A percentile compares a stretch with the other conserved stretches of the same genome.
phyloP scores from a whole-genome alignment of 1,139 yeast species.

The Taiozyma sp. region DNA sequence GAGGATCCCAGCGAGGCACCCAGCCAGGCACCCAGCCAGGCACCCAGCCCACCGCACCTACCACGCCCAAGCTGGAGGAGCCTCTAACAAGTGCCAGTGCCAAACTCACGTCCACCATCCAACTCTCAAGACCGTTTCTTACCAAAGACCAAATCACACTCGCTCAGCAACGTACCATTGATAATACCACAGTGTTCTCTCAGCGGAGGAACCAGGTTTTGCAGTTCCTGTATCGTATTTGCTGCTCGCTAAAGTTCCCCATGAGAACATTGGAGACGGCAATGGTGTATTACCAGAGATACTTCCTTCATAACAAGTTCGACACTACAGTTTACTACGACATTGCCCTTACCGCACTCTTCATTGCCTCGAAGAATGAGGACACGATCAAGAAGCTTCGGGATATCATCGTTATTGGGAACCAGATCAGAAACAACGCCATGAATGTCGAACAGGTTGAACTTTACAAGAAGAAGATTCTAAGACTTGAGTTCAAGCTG shows the following conservation, averaged over 20 bases:
- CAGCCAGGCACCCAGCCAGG: not conserved
- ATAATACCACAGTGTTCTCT: slow-evolving; percentile 42
- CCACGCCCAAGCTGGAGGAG: not conserved
- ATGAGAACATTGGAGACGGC: slow-evolving; percentile 61
- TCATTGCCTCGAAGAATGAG: slow-evolving; percentile 79
- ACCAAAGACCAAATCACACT: slow-evolving; percentile 51
- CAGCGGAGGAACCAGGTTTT: slow-evolving; percentile 51
- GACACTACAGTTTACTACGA: slow-evolving; percentile 41
- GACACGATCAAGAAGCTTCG: slow-evolving; percentile 82
- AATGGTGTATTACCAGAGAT: slow-evolving; percentile 70
- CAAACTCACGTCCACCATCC: slow-evolving; percentile 26
- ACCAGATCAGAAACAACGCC: slow-evolving; percentile 28
- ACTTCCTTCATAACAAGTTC: slow-evolving; percentile 58
- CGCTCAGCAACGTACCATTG: slow-evolving; percentile 48
- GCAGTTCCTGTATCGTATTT: slow-evolving; percentile 49
- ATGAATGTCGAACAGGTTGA: slow-evolving; percentile 33
- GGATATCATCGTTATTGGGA: slow-evolving; percentile 36
- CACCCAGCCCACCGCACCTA: not conserved
- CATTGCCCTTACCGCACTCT: slow-evolving; percentile 68
- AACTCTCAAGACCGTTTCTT: slow-evolving; percentile 63
- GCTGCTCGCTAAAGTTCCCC: slow-evolving; percentile 57
- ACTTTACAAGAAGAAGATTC: slow-evolving; percentile 46
- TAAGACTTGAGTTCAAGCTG: slow-evolving; percentile 63
- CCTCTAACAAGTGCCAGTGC: not conserved
- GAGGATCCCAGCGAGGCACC: not conserved